Evolutionary conservation across 345 rosid species (phyloP).

Genomic region (Eutrema japonicum): DNA sequence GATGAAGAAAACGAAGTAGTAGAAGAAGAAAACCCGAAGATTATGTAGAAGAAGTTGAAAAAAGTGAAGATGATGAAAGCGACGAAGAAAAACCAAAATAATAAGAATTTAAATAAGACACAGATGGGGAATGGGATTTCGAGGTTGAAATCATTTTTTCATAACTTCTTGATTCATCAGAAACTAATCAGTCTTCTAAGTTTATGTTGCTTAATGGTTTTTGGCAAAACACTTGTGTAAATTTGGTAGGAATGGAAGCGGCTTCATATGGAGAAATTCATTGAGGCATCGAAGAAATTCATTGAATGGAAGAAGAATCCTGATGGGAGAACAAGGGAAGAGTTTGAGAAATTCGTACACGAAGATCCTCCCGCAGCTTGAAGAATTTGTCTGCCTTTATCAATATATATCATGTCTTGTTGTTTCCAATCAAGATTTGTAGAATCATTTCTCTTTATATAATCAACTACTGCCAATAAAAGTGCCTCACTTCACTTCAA

Average conservation of each 20-base stretch:
- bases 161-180: background rate
- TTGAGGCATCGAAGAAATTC: conserved; percentile 64
- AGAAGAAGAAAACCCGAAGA: too few relatives aligned
- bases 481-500: background rate
- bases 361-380: conserved; percentile 33
- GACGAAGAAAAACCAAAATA: too few relatives aligned
- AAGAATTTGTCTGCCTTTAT: background rate
- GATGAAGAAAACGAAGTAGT: too few relatives aligned
- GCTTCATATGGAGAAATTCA: conserved; percentile 65
- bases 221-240: background rate
- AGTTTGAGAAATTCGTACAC: conserved; percentile 56
- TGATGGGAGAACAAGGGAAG: conserved; percentile 61
- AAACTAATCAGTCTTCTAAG: background rate
- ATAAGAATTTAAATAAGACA: too few relatives aligned
- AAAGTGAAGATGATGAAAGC: too few relatives aligned
- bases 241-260: conserved; percentile 67
- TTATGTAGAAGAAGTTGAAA: too few relatives aligned
- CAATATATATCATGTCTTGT: too few relatives aligned
- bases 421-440: conserved; percentile 1
- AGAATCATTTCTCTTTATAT: background rate
- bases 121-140: conserved; percentile 92
- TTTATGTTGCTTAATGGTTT: conserved; percentile 5
- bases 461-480: background rate
- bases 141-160: conserved; percentile 53
- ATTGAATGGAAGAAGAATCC: conserved; percentile 74